Evolutionary conservation across 495 filamentous ascomycete genomes (phyloP), one percentile per base, ranked within the genome.

Genomic region (Cenococcum geophilum): DNA sequence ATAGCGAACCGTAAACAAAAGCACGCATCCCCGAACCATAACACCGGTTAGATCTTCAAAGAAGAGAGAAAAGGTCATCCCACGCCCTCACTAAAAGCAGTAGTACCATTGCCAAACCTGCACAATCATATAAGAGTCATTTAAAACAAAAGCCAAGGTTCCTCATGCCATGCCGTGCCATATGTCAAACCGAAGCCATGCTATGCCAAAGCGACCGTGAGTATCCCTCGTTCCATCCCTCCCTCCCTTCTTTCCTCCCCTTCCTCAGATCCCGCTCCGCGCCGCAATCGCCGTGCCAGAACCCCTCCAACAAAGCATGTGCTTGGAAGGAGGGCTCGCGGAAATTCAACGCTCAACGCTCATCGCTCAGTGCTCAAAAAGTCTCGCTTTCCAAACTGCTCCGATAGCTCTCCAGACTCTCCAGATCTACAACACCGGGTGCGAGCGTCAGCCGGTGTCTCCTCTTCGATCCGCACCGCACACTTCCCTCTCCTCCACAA

Each of bases 381-480:
- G 36, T 56, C 23, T 56, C 53, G 36, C 53, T 56, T 18, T 56
- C 53, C 1, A 52, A 23, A 23, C 55, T 59, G 34, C 64, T 67
- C 18, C 60, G 59, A 43, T 67, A 67, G 21, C 64, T 67, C 37
- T 67, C 60, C 42, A 67, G 52, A 50, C 59, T 62, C 51, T 67
- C 64, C 6, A 52, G 51, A 54, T 67, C 64, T 32, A 34, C 3
- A 22, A 43, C 14, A 18, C 55, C 27, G 27, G 27, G 27, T 32
- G 27, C 27, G 6, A 43, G 27, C 37, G 23, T 36, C 18, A 51
- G 22, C 40, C 14, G 35, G 52, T 54, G 25, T 55, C 34, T 20
- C 47, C 40, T 23, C 16, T 55, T n/a, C 25, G n/a, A 56, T 6
- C 21, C 12, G 23, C 8, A 18, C 22, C 22, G 18, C 47, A 51